Base-by-base conservation (phyloP, 2,329 filamentous ascomycete genomes). In the Xylaria arbuscula region DNA sequence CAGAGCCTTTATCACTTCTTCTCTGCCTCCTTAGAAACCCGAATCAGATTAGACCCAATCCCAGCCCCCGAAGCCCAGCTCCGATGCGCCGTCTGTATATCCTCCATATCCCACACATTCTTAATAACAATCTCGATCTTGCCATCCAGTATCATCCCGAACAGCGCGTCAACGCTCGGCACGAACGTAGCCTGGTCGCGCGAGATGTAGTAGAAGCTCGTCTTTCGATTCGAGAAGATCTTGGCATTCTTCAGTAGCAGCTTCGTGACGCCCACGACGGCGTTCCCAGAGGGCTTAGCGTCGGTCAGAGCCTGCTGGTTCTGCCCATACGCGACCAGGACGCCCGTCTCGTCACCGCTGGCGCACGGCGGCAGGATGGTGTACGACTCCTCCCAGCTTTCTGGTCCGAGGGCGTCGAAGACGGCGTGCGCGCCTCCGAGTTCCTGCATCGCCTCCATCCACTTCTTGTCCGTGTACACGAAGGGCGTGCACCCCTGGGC, bases 361-460 rank as follows among this genome's bases (percentile, higher is more conserved):
- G 22, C 42, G n/a, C 73, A 76, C 5, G 76, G 70, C 3, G 74
- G 53, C 19, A 86, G 77, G 47, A 86, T 83, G 2, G 76, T 75
- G 76, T 80, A 86, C 11, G 81, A 83, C 72, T 86, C 84, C 66
- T 86, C 83, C 72, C 79, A 86, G 67, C 83, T 84, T 68, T 85
- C 83, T 70, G 82, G 85, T 47, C 84, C 70, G 0, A 72, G 65
- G 7, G 70, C 48, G 38, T 72, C 70, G 54, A 83, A 85, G 22
- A 85, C 81, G 22, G 80, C 81, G 62, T 86, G 56, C 0, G 79
- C 84, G 22, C 84, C 84, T 11, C 84, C 84, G 8, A 83, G 71
- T 6, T 72, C 75, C 54, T 81, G 80, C 81, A 86, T 84, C 5
- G 76, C 76, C 24, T 65, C 60, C 45, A 86, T 84, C 85, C 84